Conservation (phyloP, 257 asterid genomes). For the Thymus quinquecostatus region DNA sequence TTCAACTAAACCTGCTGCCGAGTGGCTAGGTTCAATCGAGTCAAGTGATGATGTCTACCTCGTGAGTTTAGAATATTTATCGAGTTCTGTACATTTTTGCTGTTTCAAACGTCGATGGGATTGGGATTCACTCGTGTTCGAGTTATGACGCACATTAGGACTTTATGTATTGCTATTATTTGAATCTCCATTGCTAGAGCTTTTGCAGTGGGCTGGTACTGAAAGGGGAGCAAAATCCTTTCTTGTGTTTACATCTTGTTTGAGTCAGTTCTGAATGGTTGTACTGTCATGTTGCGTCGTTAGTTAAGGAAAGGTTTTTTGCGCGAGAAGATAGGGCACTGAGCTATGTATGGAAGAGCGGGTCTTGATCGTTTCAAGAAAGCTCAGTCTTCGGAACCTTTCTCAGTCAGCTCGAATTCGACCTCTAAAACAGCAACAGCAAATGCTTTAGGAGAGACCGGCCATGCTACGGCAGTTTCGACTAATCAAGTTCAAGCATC, state of each 20-base stretch:
- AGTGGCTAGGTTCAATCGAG: slow-evolving; percentile 2
- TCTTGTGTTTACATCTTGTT: slow-evolving; percentile 23
- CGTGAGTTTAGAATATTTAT: background rate
- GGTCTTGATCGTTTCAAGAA: slow-evolving; percentile 96
- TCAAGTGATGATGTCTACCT: slow-evolving; percentile 9
- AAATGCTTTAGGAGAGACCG: slow-evolving; percentile 34
- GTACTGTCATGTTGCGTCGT: slow-evolving; percentile 22
- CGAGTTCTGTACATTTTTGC: background rate
- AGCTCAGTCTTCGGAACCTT: slow-evolving; percentile 87
- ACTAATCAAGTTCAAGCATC: slow-evolving; percentile 47
- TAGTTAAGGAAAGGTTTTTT: slow-evolving; percentile 23
- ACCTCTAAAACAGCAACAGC: slow-evolving; percentile 40
- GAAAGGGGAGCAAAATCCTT: slow-evolving; percentile 26
- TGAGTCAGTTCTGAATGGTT: slow-evolving; percentile 14
- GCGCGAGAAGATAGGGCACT: slow-evolving; percentile 26
- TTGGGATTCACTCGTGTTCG: slow-evolving; percentile 10
- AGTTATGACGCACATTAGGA: slow-evolving; percentile 24
- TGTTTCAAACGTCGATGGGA: background rate
- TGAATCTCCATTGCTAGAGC: slow-evolving; percentile 24
- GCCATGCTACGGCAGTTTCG: slow-evolving; percentile 37
- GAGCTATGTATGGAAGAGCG: slow-evolving; percentile 79
- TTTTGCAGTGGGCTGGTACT: slow-evolving; percentile 31
- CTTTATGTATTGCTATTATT: background rate
- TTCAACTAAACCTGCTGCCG: background rate
- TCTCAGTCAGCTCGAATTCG: slow-evolving; percentile 62